Evolutionary conservation across 2,329 filamentous ascomycete genomes (phyloP).

Genomic region (Ophiosphaerella herpotricha): DNA sequence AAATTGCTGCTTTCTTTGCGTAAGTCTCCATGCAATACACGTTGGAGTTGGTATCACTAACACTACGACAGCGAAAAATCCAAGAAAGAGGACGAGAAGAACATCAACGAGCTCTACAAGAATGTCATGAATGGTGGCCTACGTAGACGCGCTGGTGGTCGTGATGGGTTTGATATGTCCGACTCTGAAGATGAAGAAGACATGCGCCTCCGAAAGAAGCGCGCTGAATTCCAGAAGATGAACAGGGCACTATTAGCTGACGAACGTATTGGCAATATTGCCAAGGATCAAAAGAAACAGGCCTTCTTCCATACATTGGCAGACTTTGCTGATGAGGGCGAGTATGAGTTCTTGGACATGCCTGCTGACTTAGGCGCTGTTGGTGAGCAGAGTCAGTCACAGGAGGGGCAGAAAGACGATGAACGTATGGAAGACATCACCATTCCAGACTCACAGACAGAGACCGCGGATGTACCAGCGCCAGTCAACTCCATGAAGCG

Average conservation of each 20-base stretch:
- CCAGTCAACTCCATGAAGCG: conserved; percentile 44
- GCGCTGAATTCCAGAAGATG: conserved; percentile 88
- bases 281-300: conserved; percentile 82
- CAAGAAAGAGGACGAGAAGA: conserved; percentile 79
- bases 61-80: conserved; percentile 70
- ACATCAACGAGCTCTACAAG: conserved; percentile 87
- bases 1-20: conserved; percentile 86
- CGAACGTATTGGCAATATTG: conserved; percentile 88
- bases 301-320: conserved; percentile 92
- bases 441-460: conserved; percentile 49
- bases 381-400: conserved; percentile 36
- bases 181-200: conserved; percentile 90
- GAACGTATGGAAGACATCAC: conserved; percentile 24
- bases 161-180: conserved; percentile 72
- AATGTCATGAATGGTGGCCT: conserved; percentile 90
- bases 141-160: conserved; percentile 71
- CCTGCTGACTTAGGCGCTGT: conserved; percentile 37
- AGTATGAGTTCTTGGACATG: conserved; percentile 74
- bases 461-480: conserved; percentile 7
- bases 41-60: conserved; percentile 22
- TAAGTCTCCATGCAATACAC: conserved; percentile 58
- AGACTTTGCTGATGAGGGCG: conserved; percentile 72
- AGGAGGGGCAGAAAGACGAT: conserved; percentile 13
- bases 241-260: conserved; percentile 85
- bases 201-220: conserved; percentile 77